phyloP scores from a whole-genome alignment of 2,329 filamentous ascomycete species.

The Penicillium sp. region DNA sequence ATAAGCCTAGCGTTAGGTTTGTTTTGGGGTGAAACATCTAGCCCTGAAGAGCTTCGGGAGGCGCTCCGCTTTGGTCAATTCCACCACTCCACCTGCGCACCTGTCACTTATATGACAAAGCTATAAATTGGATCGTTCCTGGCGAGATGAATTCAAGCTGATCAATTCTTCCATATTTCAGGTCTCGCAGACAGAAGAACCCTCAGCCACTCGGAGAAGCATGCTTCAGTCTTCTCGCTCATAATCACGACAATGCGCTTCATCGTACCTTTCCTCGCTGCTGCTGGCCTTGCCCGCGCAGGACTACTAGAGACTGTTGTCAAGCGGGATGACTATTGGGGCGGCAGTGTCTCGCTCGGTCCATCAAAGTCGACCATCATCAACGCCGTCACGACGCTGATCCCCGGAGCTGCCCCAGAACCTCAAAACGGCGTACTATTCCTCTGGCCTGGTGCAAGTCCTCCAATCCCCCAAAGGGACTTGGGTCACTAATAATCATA shows the following conservation, averaged over 20 bases:
- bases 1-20: neutral
- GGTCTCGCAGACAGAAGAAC: neutral
- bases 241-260: conserved; percentile 6
- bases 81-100: neutral
- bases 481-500: neutral
- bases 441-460: conserved; percentile 40
- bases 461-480: too few relatives aligned
- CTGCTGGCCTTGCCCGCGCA: conserved; percentile 10
- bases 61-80: conserved; percentile 2
- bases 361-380: conserved; percentile 40
- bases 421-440: conserved; percentile 42
- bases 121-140: neutral
- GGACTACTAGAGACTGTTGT: conserved; percentile 17
- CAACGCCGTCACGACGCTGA: conserved; percentile 42
- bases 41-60: neutral
- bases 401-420: conserved; percentile 39
- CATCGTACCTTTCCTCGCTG: conserved; percentile 2
- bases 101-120: neutral
- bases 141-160: neutral
- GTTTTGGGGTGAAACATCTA: conserved; percentile 12
- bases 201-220: neutral
- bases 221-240: neutral
- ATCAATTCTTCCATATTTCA: neutral
- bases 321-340: conserved; percentile 39
- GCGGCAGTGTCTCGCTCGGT: conserved; percentile 40